phyloP scores from a whole-genome alignment of 208 protist genomes.

The Leishmania amazonensis region DNA sequence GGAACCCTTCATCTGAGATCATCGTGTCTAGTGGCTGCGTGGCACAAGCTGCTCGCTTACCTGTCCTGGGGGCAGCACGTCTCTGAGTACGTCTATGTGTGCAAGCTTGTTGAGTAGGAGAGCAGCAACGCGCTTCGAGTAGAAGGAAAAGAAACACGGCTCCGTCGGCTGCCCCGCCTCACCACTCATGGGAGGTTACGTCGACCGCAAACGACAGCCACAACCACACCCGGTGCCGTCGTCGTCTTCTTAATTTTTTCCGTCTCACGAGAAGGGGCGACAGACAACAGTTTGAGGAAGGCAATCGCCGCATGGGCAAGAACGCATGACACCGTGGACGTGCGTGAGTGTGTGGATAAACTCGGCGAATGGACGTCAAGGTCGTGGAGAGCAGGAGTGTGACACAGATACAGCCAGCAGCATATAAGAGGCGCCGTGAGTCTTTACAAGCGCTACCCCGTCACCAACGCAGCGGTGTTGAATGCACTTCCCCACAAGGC shows the following conservation, averaged over 20 bases:
- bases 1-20: slow-evolving; percentile 21
- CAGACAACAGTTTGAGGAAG: not conserved
- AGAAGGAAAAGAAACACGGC: not conserved
- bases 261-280: not conserved
- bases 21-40: not conserved
- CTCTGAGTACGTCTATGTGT: not conserved
- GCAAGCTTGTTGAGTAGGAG: not conserved
- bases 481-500: too few species aligned
- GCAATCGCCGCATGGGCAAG: not conserved
- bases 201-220: not conserved
- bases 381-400: not conserved
- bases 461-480: too few species aligned
- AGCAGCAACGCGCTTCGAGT: not conserved
- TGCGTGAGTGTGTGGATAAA: not conserved
- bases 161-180: not conserved
- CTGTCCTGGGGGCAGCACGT: not conserved
- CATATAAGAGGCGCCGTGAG: too few species aligned
- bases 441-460: too few species aligned
- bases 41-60: not conserved
- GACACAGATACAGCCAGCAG: not conserved
- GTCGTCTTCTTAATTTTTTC: not conserved
- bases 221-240: not conserved
- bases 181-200: not conserved
- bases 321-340: not conserved
- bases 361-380: not conserved